Base-by-base conservation (phyloP, 306 rosid species). In the Comarum palustre region DNA sequence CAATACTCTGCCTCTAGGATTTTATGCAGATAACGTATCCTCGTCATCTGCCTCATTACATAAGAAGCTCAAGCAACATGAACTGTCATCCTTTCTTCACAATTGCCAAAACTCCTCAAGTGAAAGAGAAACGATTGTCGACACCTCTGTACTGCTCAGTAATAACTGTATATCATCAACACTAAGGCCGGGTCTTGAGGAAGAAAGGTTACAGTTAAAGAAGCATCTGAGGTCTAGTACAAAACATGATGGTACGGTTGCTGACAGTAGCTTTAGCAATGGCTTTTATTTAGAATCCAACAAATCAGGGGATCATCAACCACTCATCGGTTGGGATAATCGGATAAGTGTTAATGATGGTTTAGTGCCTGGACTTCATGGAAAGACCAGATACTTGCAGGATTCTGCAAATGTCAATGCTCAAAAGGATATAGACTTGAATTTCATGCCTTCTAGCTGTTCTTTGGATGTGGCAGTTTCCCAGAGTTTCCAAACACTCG, bases 401-500 rank as follows among this genome's bases (percentile, higher is more conserved):
- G 76, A 31, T 66, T 77, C 83, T n/a, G 69, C 50, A n/a, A 75
- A 80, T 61, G 54, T 48, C 55, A 69, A 34, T 71, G 54, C 78
- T 50, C 36, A 25, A 13, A 76, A 76, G 50, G 75, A 70, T 74
- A 59, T 87, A 57, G 82, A 89, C 87, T 81, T 87, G 77, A 89
- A 87, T 84, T 67, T 79, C 15, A 36, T 66, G 64, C 86, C 88
- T 38, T 32, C 38, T 68, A 65, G 60, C 73, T 67, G 69, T 71
- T 81, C 48, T 76, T 74, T 74, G 31, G 85, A 81, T 59, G 55
- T 69, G 20, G 22, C 46, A 27, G 73, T 43, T 73, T 74, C 66
- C 17, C 77, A 67, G 57, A 73, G 82, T 63, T 67, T 27, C 45
- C 82, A 71, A 79, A 73, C 76, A 41, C 42, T 45, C 63, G 73